Evolutionary conservation across 1,284 basidiomycete genomes (phyloP).

Genomic region (Vanrija humicola): DNA sequence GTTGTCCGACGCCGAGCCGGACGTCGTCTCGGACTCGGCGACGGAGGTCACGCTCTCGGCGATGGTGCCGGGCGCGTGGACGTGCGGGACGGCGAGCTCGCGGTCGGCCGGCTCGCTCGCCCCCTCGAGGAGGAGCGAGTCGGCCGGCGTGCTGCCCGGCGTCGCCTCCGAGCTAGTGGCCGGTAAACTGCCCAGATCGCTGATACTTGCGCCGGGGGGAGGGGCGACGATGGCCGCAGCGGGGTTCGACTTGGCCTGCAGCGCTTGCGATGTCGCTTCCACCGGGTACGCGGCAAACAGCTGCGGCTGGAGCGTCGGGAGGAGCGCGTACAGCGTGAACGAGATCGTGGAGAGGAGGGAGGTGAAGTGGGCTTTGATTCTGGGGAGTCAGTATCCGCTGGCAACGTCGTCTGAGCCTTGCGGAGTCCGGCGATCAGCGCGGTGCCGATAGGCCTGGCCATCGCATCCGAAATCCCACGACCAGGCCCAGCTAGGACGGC

Average conservation of each 20-base stretch:
- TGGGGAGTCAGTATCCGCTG: slow-evolving; percentile 6
- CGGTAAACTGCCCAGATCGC: slow-evolving; percentile 3
- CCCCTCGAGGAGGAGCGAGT: slow-evolving; percentile 23
- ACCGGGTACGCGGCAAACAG: slow-evolving; percentile 40
- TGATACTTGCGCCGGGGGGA: background rate
- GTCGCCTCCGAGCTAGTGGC: slow-evolving; percentile 15
- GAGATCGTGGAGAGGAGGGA: slow-evolving; percentile 44
- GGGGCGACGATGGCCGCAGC: background rate
- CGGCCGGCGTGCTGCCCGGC: slow-evolving; percentile 17
- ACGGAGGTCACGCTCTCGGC: slow-evolving; percentile 9
- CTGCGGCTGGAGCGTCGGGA: slow-evolving; percentile 45
- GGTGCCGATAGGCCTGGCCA: too few relatives aligned
- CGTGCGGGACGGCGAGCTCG: background rate
- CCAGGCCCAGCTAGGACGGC: too few relatives aligned
- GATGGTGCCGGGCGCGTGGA: slow-evolving; percentile 1
- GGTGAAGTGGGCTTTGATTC: slow-evolving; percentile 46
- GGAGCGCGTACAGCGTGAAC: slow-evolving; percentile 47
- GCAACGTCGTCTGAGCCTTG: too few relatives aligned
- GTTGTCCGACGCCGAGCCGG: background rate
- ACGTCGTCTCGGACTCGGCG: slow-evolving; percentile 4
- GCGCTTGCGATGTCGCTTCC: slow-evolving; percentile 36
- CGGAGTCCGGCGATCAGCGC: too few relatives aligned
- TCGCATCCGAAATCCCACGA: too few relatives aligned
- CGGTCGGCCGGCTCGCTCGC: background rate
- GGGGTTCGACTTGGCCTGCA: slow-evolving; percentile 18